Evolutionary conservation across 495 filamentous ascomycete species (phyloP), one percentile per base, ranked within the genome.

Genomic region (Penicillium malachiteum): DNA sequence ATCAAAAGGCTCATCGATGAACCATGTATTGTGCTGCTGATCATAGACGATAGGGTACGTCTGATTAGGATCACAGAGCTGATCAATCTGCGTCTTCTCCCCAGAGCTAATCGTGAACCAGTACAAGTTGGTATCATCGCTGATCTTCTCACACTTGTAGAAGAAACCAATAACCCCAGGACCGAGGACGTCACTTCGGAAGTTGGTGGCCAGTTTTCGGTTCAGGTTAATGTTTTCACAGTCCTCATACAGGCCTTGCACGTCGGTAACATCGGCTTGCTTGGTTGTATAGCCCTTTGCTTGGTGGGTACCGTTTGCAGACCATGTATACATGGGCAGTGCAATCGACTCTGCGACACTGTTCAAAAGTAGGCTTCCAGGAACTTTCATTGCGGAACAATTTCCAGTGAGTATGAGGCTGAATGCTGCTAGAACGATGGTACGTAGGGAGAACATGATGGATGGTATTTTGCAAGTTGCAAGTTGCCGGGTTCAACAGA

Each of bases 181-280:
- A 7, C 65, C 65, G 10, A 67, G 44, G 0, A 67, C 59, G 37
- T 67, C 65, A 32, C 59, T 67, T 47, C 65, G 65, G 65, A 67
- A 67, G 32, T 67, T 55, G 10, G 54, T 54, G 1, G 65, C 51
- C 10, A 67, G 50, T 52, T 67, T 67, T 34, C 61, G 64, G 54
- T 67, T 67, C 10, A 67, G 54, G 18, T 67, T 67, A 56, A 67
- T 65, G 18, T 67, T 67, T 6, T 67, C 65, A 47, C 65, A 67
- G 45, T 67, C 65, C 33, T 60, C 56, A 7, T 57, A 45, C 49
- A 67, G n/a, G 14, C 65, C 65, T 37, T 63, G 18, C 6, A 37
- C 49, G 13, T 46, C 50, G 1, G 65, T 47, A 0, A 45, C 50
- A 6, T 58, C 37, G n/a, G 58, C 62, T 13, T 58, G 33, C 30